Base-by-base conservation (phyloP, 352 stramenopile genomes). In the Globisporangium cystogenes region DNA sequence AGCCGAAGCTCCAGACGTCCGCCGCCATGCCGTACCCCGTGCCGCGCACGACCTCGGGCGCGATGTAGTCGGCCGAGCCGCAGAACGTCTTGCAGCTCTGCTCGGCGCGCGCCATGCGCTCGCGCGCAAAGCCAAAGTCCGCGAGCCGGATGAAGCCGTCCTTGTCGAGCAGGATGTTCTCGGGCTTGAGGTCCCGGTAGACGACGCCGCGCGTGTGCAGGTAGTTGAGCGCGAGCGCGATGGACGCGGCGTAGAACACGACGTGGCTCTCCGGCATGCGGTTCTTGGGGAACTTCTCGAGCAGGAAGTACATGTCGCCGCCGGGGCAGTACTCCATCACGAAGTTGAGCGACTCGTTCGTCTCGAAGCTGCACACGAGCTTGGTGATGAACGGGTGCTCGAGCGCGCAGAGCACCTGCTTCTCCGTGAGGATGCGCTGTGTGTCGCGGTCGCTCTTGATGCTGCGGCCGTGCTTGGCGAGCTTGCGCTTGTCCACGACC, bases 301-400 rank as follows among this genome's bases (percentile, higher is more conserved):
- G 67, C 65, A 98, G 62, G 67, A 96, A 97, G 68, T 98, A 98
- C 66, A 98, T 84, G 65, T 98, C 97, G 29, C 97, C 97, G 42
- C 96, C 96, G 18, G 95, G 86, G 63, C 96, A 99, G 74, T 98
- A 99, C 68, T 99, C 97, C 27, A 99, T 78, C 21, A 99, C 96
- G 65, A 99, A 99, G 64, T 98, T 98, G 0, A 99, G 81, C 56
- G 97, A 98, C 23, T 94, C 74, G 15, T 63, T 51, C 1, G 78
- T 90, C 62, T 92, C 82, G 41, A 98, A 99, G 2, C 96, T 98
- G 54, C 82, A 91, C 52, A 95, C 88, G 49, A 99, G 83, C 65
- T 97, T 96, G 46, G 98, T 96, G 60, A 99, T 97, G 68, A 99
- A 99, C 20, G 97, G 96, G 67, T 99, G 97, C 51, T 96, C 78